Evolutionary conservation across 2,329 filamentous ascomycete genomes (phyloP).

Genomic region (Purpureocillium takamizusanense): DNA sequence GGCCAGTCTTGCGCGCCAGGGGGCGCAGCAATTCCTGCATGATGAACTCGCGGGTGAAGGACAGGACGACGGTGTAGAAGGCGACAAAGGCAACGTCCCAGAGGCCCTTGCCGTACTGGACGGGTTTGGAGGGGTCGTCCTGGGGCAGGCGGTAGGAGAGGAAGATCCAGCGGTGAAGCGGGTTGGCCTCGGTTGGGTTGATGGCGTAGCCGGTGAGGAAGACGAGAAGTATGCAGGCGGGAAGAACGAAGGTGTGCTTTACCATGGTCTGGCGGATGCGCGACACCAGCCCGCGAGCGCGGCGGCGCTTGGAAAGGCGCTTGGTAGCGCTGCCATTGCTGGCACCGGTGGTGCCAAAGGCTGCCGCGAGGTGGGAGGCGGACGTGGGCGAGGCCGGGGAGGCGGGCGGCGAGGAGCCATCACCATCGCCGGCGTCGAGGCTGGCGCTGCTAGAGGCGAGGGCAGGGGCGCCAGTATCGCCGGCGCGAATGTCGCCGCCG

Average conservation of each 20-base stretch:
- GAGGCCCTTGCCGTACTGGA: conserved; percentile 80
- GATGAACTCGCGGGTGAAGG: conserved; percentile 89
- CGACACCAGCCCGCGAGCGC: conserved; percentile 38
- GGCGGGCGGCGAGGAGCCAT: conserved; percentile 4
- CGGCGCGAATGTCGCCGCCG: conserved; percentile 42
- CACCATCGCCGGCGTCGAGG: conserved; percentile 19
- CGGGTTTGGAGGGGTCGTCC: conserved; percentile 29
- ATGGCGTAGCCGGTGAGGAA: conserved; percentile 62
- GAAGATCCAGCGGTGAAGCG: conserved; percentile 74
- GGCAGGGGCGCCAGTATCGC: conserved; percentile 46
- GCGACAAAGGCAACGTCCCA: conserved; percentile 79
- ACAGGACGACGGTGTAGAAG: conserved; percentile 85
- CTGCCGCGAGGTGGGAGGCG: no score
- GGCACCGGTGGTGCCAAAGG: background rate
- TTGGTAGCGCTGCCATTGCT: conserved; percentile 22
- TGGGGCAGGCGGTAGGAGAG: conserved; percentile 71
- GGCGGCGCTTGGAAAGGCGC: conserved; percentile 44
- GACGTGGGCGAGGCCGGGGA: conserved; percentile 1
- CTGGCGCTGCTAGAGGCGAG: conserved; percentile 43
- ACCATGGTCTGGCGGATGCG: conserved; percentile 44
- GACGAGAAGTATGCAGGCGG: conserved; percentile 57
- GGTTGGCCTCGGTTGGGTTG: conserved; percentile 71
- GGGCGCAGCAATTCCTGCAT: conserved; percentile 86
- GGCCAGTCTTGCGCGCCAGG: conserved; percentile 59
- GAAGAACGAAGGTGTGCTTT: conserved; percentile 55